phyloP scores from a whole-genome alignment of 2,329 filamentous ascomycete species.

The Penicillium brasilianum region DNA sequence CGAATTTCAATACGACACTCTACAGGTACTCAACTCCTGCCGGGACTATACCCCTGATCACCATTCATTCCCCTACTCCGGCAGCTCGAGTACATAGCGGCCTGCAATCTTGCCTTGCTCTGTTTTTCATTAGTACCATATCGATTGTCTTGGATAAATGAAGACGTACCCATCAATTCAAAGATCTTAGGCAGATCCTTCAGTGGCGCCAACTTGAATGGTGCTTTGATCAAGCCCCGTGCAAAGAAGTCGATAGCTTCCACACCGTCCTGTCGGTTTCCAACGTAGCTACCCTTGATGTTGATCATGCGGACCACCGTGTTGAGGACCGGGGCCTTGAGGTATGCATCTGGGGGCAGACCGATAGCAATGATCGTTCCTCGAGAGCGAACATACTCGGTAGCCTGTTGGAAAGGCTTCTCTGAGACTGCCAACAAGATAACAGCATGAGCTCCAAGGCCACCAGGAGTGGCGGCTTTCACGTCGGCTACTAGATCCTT shows the following conservation, averaged over 20 bases:
- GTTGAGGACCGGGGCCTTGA: constrained; percentile 82
- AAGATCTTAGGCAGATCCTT: constrained; percentile 78
- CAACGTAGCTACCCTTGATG: constrained; percentile 90
- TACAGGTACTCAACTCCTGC: background rate
- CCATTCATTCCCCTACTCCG: constrained; percentile 54
- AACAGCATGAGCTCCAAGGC: constrained; percentile 73
- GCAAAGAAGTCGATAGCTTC: constrained; percentile 89
- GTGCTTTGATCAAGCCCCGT: constrained; percentile 78
- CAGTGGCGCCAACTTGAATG: constrained; percentile 80
- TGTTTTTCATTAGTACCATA: constrained; percentile 9
- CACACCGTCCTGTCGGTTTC: constrained; percentile 80
- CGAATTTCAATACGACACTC: background rate
- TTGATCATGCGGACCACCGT: constrained; percentile 84
- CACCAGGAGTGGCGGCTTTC: constrained; percentile 76
- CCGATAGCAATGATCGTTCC: constrained; percentile 86
- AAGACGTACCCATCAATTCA: constrained; percentile 62
- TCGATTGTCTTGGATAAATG: background rate
- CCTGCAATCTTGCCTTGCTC: constrained; percentile 27
- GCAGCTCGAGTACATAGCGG: constrained; percentile 24
- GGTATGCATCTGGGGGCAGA: constrained; percentile 72
- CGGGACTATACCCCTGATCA: background rate
- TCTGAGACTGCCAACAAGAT: constrained; percentile 81
- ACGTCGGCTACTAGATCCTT: constrained; percentile 81
- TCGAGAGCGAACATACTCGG: constrained; percentile 78
- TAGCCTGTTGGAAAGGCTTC: constrained; percentile 91